phyloP scores from a whole-genome alignment of 1,284 basidiomycete genomes.

The Megacollybia platyphylla region DNA sequence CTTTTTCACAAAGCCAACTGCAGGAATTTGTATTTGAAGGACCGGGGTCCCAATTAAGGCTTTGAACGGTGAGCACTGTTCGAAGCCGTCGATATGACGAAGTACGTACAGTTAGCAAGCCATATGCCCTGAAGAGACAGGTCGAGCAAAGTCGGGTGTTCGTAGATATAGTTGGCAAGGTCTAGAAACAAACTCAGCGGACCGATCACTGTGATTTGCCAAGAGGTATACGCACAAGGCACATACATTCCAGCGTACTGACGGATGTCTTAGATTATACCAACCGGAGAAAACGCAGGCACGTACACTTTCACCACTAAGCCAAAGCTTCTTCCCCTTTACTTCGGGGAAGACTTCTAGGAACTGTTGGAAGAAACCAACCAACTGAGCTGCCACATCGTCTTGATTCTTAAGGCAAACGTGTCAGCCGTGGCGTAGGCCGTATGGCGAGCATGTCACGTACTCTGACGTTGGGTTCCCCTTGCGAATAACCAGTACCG shows the following conservation, averaged over 20 bases:
- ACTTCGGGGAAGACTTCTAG: conserved; percentile 38
- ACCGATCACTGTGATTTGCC: not conserved
- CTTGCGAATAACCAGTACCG: conserved; percentile 72
- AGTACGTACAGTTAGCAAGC: conserved; percentile 51
- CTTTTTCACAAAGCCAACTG: conserved; percentile 59
- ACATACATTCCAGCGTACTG: conserved; percentile 54
- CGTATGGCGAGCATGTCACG: not conserved
- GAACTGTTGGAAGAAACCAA: conserved; percentile 42
- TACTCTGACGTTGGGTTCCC: conserved; percentile 50
- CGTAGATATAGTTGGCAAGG: conserved; percentile 61
- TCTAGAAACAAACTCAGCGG: conserved; percentile 27
- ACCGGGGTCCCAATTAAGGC: conserved; percentile 45
- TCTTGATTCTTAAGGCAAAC: conserved; percentile 41
- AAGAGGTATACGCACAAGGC: conserved; percentile 29
- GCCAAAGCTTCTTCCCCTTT: conserved; percentile 37
- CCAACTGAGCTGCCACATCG: conserved; percentile 42
- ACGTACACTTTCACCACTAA: conserved; percentile 42
- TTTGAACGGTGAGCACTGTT: conserved; percentile 11
- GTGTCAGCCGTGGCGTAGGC: not conserved
- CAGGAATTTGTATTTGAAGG: conserved; percentile 53
- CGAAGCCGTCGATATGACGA: not conserved
- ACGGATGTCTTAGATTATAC: not conserved
- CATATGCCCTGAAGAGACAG: conserved; percentile 57
- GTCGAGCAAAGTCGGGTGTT: conserved; percentile 35
- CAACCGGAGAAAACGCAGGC: not conserved